Evolutionary conservation across 305 asterid genomes (phyloP), one percentile per base, ranked within the genome.

Genomic region (Solanum aculeatissimum): DNA sequence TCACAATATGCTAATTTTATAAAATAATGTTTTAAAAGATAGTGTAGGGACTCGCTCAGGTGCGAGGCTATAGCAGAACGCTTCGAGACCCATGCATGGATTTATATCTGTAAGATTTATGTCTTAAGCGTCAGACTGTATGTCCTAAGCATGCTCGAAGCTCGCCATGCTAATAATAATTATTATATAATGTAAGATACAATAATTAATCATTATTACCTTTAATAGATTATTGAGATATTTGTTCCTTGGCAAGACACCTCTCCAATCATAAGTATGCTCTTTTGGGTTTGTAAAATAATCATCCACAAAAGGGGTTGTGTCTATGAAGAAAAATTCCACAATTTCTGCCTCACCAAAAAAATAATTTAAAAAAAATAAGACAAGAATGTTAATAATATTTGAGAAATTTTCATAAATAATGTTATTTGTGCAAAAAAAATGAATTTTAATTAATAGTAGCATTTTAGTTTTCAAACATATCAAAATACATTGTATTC

Each of bases 241-340:
- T 9, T 84, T 80, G 11, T 89, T 45, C 84, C 94, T 88, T 2
- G 98, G 97, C 35, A 91, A 85, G 38, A 93, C 95, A 74, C 91
- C 97, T 88, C 94, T 90, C 98, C 97, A 94, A 27, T 94, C 97
- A 84, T 93, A 94, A 1, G 83, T 89, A 1, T 92, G 71, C 6
- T 93, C 93, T 88, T 75, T 60, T 15, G 95, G 93, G 35, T 92
- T 53, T 0, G 54, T 80, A 51, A 92, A 94, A 78, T 94, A 94
- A 69, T 94, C 91, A 54, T 90, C 89, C 47, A 86, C 90, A 32
- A 94, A 92, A 1, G 96, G 98, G 1, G 94, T 91, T 12, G 97
- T 95, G 57, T 95, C 98, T 6, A 95, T 86, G 84, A 95, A 90
- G 88, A 91, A 93, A 83, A 95, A 92, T 13, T 95, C 97, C 1